A percentile compares a stretch with the other conserved stretches of the same genome.
These are phyloP conservation scores for Alternaria infectoria DNA, from an alignment of 2,329 filamentous ascomycete species.

Conservation along the genomic window DNA sequence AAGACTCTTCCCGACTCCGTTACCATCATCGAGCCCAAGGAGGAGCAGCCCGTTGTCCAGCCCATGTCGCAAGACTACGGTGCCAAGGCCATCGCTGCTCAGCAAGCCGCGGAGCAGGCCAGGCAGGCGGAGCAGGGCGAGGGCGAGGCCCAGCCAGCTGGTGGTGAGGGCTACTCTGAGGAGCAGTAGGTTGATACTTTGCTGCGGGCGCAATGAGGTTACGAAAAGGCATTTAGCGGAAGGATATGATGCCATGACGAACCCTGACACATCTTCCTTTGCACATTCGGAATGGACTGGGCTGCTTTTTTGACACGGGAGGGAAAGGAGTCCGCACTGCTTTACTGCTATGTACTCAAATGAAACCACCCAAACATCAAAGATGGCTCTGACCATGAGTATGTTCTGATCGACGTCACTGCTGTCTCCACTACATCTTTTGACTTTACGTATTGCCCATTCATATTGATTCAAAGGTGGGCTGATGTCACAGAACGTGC, in stretches of 20 bases:
- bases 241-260: constrained; percentile 34
- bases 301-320: constrained; percentile 37
- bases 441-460: background rate
- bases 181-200: constrained; percentile 38
- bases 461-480: background rate
- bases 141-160: constrained; percentile 51
- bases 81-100: constrained; percentile 79
- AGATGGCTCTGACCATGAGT: constrained; percentile 33
- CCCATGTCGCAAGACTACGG: constrained; percentile 99
- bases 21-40: constrained; percentile 99
- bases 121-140: constrained; percentile 65
- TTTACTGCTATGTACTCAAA: constrained; percentile 42
- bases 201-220: constrained; percentile 38
- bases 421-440: background rate
- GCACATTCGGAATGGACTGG: constrained; percentile 38
- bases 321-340: constrained; percentile 38
- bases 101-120: constrained; percentile 69
- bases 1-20: constrained; percentile 98
- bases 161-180: constrained; percentile 38
- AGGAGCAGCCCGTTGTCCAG: constrained; percentile 93
- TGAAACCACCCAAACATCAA: constrained; percentile 39
- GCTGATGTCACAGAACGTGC: background rate
- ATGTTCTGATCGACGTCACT: background rate
- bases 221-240: constrained; percentile 38
- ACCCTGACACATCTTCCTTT: constrained; percentile 39